Evolutionary conservation across 208 protist genomes (phyloP), one percentile per base, ranked within the genome.

Genomic region (Crithidia bombi): DNA sequence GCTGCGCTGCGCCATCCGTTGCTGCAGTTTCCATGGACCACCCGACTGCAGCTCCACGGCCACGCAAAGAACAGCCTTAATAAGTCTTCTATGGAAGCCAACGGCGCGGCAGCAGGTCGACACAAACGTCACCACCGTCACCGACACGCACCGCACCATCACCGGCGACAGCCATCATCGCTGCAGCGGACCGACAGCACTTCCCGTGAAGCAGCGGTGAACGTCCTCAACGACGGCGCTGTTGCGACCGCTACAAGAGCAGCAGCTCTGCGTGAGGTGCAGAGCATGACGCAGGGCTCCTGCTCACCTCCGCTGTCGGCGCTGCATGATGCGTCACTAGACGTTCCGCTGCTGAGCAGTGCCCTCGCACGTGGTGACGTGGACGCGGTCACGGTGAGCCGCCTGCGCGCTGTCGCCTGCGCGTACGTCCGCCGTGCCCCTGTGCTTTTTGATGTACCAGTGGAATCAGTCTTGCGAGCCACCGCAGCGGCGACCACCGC

Each of bases 291-390:
- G n/a, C n/a, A n/a, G n/a, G n/a, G 49, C 56, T 43, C n/a, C 38
- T 35, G 0, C 38, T 61, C 44, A 7, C 6, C 51, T 14, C 32
- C 1, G 36, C 59, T 10, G 23, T 55, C 50, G 32, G 52, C 30
- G 39, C 46, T 4, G 47, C 64, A 54, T 52, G 23, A 35, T 25
- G 12, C 33, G 33, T 23, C 38, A 1, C 9, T 59, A 19, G 17
- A 46, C 26, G 44, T 63, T 12, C 32, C 54, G 28, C 43, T 70
- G 65, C 54, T 70, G 30, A 57, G 57, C 25, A 21, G 17, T 26
- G 65, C 54, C 32, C 41, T 70, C 19, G 65, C 65, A 15, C 51
- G 65, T 0, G 65, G 65, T 0, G 65, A 70, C 30, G 33, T 70
- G n/a, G 54, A 62, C 35, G 65, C 41, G 9, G 44, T 26, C 0